Evolutionary conservation across 768 basidiomycete species (phyloP).

Genomic region (Mycena vulgaris): DNA sequence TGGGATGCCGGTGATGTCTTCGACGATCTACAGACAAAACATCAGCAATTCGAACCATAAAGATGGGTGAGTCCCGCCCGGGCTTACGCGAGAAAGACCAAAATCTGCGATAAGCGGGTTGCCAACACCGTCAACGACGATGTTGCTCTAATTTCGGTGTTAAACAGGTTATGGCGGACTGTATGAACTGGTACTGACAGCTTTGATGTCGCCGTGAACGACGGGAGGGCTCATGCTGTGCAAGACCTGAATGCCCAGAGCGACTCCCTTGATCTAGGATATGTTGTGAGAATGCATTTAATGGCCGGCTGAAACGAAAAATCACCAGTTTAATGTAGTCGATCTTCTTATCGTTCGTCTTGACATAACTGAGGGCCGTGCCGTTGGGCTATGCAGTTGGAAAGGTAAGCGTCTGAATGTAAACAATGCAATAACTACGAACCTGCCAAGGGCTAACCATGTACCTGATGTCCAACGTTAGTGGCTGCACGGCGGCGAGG

Average conservation of each 20-base stretch:
- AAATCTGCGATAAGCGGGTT: constrained; percentile 71
- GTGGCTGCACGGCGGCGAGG: background rate
- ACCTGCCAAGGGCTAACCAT: constrained; percentile 74
- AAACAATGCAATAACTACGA: background rate
- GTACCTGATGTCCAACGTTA: constrained; percentile 53
- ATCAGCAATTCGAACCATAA: background rate
- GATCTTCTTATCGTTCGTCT: constrained; percentile 52
- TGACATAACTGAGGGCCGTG: constrained; percentile 64
- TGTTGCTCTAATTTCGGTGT: constrained; percentile 57
- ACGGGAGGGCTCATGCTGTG: constrained; percentile 67
- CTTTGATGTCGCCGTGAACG: constrained; percentile 71
- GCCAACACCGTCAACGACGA: constrained; percentile 61
- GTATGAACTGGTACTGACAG: constrained; percentile 48
- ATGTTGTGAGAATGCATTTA: background rate
- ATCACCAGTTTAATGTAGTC: constrained; percentile 62
- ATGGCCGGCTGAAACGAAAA: background rate
- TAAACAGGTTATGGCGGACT: background rate
- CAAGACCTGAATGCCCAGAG: constrained; percentile 62
- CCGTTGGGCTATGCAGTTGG: constrained; percentile 52
- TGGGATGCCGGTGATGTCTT: constrained; percentile 70
- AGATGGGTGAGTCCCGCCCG: background rate
- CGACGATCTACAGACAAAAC: constrained; percentile 59
- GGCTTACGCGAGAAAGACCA: constrained; percentile 65
- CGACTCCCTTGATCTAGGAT: constrained; percentile 61
- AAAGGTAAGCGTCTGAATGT: background rate